Evolutionary conservation across 495 filamentous ascomycete genomes (phyloP), one percentile per base, ranked within the genome.

Genomic region (Thozetella sp.): DNA sequence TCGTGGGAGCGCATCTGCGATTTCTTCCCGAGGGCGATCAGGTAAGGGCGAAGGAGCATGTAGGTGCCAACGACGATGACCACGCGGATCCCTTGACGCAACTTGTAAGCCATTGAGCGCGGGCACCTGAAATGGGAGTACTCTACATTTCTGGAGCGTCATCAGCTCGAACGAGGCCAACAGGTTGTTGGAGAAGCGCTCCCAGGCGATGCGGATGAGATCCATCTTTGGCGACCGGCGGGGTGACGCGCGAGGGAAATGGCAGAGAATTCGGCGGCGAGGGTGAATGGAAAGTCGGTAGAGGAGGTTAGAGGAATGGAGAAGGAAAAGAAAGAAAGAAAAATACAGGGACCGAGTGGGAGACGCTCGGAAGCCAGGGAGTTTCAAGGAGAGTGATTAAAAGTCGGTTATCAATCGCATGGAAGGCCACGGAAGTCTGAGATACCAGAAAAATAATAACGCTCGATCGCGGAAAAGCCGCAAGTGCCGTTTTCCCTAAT

Each of bases 1-100:
- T 83, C 81, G 61, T 83, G 68, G 30, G 81, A 55, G 51, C 69
- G 69, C 63, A 76, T 75, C 63, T 84, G 81, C 10, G 60, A 61
- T 54, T 70, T 71, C 20, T 67, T 74, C 25, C 73, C 78, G 24
- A 79, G 60, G 60, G 82, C 83, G 62, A 81, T 71, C 55, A 92
- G 75, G 66, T 87, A 89, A 0, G 88, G 87, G 2, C 89, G 82
- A n/a, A 92, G 59, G 17, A 92, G 72, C 58, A 85, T 45, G 73
- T 91, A 91, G 66, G 75, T 77, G 51, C 87, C 75, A 15, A 87
- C 83, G 52, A 88, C 77, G 56, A 82, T 75, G 57, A 88, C 70
- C 24, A 91, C 70, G 26, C 86, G 85, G 53, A 90, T 83, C 79
- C 80, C 43, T 48, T 10, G 4, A 19, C 43, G n/a, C 11, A 48